Evolutionary conservation across 2,329 filamentous ascomycete genomes (phyloP).

Genomic region (Ophiocordyceps sinensis): DNA sequence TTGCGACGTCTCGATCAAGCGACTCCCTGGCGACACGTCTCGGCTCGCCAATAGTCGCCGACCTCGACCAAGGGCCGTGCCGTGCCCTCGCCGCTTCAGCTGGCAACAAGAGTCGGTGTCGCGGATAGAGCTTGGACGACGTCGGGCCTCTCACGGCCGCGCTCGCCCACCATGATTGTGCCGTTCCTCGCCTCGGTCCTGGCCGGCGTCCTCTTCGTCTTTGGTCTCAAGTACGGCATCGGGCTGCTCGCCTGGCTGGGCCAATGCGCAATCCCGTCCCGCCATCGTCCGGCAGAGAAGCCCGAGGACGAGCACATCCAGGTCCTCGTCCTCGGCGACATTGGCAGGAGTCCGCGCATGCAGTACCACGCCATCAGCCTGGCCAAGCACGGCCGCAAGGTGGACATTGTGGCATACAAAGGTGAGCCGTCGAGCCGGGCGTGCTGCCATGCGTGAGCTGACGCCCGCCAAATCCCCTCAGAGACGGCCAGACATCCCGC

Average conservation of each 20-base stretch:
- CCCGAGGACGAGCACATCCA: slow-evolving; percentile 41
- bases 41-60: too few species aligned
- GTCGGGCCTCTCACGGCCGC: too few species aligned
- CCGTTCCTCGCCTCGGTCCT: slow-evolving; percentile 20
- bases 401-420: slow-evolving; percentile 78
- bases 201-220: slow-evolving; percentile 18
- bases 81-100: neutral
- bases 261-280: slow-evolving; percentile 17
- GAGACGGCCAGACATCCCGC: slow-evolving; percentile 75
- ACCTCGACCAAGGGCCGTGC: neutral
- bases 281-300: slow-evolving; percentile 18
- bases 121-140: too few species aligned
- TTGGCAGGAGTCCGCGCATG: slow-evolving; percentile 93
- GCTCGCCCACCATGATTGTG: slow-evolving; percentile 4
- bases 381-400: slow-evolving; percentile 63
- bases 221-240: slow-evolving; percentile 13
- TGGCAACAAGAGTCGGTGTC: neutral
- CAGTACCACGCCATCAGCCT: slow-evolving; percentile 95
- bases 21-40: too few species aligned
- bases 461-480: slow-evolving; percentile 9
- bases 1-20: too few species aligned
- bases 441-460: neutral
- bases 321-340: slow-evolving; percentile 85
- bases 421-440: slow-evolving; percentile 29
- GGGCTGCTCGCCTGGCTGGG: slow-evolving; percentile 9